Conservation (phyloP, 2,329 filamentous ascomycete species). For the Orbilia ellipsospora region DNA sequence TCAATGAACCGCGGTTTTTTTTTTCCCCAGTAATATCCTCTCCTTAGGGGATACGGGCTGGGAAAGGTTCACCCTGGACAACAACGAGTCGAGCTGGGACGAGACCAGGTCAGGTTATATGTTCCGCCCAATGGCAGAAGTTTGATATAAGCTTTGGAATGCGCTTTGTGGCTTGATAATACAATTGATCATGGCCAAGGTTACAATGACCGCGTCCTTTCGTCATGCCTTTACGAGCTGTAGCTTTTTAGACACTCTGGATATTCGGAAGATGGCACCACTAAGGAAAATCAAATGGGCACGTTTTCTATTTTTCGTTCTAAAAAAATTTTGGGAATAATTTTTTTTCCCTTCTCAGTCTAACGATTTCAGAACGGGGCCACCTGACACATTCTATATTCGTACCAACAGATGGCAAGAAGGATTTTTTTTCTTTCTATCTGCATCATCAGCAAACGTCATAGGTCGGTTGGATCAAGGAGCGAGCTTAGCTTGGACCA, state of each 20-base stretch:
- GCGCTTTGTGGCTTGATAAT: conserved; percentile 1
- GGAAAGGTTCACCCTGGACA: too few relatives aligned
- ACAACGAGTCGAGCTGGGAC: too few relatives aligned
- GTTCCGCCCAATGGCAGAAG: conserved; percentile 22
- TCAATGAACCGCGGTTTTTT: conserved; percentile 7
- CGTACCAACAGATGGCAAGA: conserved; percentile 55
- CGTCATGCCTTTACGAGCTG: conserved; percentile 29
- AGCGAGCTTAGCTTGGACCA: conserved; percentile 23
- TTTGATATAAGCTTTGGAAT: conserved; percentile 9
- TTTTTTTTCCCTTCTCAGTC: conserved; percentile 17
- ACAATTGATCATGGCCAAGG: neutral
- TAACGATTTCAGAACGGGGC: conserved; percentile 55
- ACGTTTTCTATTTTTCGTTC: neutral
- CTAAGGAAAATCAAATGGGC: too few relatives aligned
- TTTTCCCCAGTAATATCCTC: neutral
- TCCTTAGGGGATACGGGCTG: too few relatives aligned
- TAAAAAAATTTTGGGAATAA: neutral
- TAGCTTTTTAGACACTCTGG: neutral
- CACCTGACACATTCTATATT: conserved; percentile 56
- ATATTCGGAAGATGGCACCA: conserved; percentile 11
- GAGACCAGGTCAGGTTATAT: conserved; percentile 1
- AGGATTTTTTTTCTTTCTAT: conserved; percentile 37
- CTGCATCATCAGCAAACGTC: conserved; percentile 51
- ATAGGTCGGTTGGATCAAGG: conserved; percentile 48
- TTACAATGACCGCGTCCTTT: conserved; percentile 36